Evolutionary conservation across 805 yeast species (phyloP).

Genomic region (Candida sakaeoensis): DNA sequence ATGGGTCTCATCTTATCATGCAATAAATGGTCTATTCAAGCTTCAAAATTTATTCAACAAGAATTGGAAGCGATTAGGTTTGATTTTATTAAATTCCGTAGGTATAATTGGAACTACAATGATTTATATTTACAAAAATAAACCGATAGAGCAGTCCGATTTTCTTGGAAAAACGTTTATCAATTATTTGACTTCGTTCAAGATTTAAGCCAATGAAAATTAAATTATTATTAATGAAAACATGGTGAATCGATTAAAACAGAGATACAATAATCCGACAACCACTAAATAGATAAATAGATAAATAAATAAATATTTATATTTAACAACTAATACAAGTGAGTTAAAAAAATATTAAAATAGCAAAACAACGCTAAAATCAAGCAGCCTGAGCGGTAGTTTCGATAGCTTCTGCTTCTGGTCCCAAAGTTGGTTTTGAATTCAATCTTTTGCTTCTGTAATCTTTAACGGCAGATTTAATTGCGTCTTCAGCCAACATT

Average conservation of each 20-base stretch:
- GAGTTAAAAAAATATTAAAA: too few relatives aligned
- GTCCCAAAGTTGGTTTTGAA: slow-evolving; percentile 57
- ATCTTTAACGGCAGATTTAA: slow-evolving; percentile 94
- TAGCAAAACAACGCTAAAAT: too few relatives aligned
- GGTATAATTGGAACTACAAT: slow-evolving; percentile 36
- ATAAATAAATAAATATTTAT: slow-evolving; percentile 1
- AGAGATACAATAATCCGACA: too few relatives aligned
- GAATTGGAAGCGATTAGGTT: slow-evolving; percentile 43
- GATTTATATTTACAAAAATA: slow-evolving; percentile 20
- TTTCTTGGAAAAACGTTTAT: slow-evolving; percentile 27
- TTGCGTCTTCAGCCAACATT: slow-evolving; percentile 98
- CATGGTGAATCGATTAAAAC: neutral
- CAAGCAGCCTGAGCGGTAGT: slow-evolving; percentile 9
- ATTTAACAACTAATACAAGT: too few relatives aligned
- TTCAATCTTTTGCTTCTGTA: slow-evolving; percentile 74
- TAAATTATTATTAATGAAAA: neutral
- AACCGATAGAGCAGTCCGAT: slow-evolving; percentile 19
- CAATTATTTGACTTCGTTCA: slow-evolving; percentile 20
- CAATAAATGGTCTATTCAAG: slow-evolving; percentile 48
- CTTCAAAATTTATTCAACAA: slow-evolving; percentile 39
- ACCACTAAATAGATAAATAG: neutral
- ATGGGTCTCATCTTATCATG: slow-evolving; percentile 47
- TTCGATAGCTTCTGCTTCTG: slow-evolving; percentile 48
- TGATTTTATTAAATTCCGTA: slow-evolving; percentile 33
- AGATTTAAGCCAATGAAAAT: slow-evolving; percentile 8